Conservation (phyloP, 1,284 basidiomycete species). For the Phellopilus nigrolimitatus region DNA sequence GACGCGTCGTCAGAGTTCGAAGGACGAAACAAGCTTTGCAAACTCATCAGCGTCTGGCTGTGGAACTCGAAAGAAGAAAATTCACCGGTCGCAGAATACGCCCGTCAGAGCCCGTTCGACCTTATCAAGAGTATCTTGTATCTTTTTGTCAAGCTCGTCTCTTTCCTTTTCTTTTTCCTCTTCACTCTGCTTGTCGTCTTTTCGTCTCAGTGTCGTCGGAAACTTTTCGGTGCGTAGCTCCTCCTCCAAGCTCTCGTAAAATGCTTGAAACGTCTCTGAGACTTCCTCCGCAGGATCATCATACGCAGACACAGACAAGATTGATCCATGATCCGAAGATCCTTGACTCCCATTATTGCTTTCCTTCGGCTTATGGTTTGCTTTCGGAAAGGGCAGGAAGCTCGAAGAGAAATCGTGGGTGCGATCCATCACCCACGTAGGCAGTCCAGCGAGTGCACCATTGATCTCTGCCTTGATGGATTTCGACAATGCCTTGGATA, state of each 20-base stretch:
- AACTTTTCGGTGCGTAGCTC: constrained; percentile 37
- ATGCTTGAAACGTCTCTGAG: constrained; percentile 64
- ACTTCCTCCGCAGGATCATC: constrained; percentile 48
- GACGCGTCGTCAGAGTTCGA: constrained; percentile 72
- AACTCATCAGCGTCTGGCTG: constrained; percentile 8
- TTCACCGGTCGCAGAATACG: constrained; percentile 68
- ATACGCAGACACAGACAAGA: constrained; percentile 30
- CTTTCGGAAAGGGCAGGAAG: constrained; percentile 47
- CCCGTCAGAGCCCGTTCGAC: constrained; percentile 69
- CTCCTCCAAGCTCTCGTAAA: constrained; percentile 60
- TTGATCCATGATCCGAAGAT: constrained; percentile 14
- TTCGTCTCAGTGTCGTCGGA: constrained; percentile 26
- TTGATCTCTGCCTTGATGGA: constrained; percentile 57
- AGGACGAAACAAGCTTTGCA: constrained; percentile 54
- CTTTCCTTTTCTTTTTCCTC: constrained; percentile 31
- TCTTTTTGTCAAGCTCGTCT: constrained; percentile 35
- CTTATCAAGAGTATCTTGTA: constrained; percentile 57
- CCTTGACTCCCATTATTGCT: not conserved
- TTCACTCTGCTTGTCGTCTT: constrained; percentile 27
- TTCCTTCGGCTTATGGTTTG: constrained; percentile 19
- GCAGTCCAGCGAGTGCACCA: constrained; percentile 41
- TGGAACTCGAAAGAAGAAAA: constrained; percentile 29
- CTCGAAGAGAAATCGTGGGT: constrained; percentile 49
- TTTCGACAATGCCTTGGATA: constrained; percentile 56
- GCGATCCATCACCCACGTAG: constrained; percentile 62